phyloP scores from a whole-genome alignment of 2,329 filamentous ascomycete species.

The Didymella glomerata region DNA sequence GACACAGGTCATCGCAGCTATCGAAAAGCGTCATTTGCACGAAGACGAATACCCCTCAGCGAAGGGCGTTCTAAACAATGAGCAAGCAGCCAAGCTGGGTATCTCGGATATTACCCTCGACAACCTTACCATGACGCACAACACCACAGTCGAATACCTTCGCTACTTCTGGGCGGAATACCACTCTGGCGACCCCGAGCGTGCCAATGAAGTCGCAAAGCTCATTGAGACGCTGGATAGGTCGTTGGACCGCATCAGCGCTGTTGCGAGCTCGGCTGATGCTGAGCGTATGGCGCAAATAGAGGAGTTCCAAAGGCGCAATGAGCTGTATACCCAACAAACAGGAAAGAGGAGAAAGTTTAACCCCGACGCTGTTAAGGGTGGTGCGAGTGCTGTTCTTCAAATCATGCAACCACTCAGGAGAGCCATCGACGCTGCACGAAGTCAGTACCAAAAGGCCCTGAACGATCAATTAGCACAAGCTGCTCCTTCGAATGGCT shows the following conservation, averaged over 20 bases:
- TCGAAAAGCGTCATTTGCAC: constrained; percentile 68
- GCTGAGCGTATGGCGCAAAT: constrained; percentile 73
- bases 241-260: constrained; percentile 79
- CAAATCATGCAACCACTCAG: constrained; percentile 79
- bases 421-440: constrained; percentile 73
- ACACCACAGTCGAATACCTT: constrained; percentile 94
- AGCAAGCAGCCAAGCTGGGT: constrained; percentile 43
- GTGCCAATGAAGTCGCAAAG: constrained; percentile 80
- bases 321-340: constrained; percentile 72
- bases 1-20: constrained; percentile 70
- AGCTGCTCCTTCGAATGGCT: constrained; percentile 10
- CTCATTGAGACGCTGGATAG: constrained; percentile 82
- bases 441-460: constrained; percentile 74
- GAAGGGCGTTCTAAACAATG: constrained; percentile 33
- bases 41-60: constrained; percentile 53
- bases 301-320: constrained; percentile 72
- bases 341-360: constrained; percentile 78
- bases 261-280: constrained; percentile 83
- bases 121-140: constrained; percentile 78
- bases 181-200: constrained; percentile 83
- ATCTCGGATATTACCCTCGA: constrained; percentile 63
- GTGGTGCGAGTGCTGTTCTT: constrained; percentile 78
- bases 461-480: constrained; percentile 65
- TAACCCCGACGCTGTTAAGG: constrained; percentile 72
- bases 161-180: constrained; percentile 97